These are phyloP conservation scores for Cylindrodendrum hubeiense DNA, from an alignment of 2,329 filamentous ascomycete genomes.

Conservation along the genomic window DNA sequence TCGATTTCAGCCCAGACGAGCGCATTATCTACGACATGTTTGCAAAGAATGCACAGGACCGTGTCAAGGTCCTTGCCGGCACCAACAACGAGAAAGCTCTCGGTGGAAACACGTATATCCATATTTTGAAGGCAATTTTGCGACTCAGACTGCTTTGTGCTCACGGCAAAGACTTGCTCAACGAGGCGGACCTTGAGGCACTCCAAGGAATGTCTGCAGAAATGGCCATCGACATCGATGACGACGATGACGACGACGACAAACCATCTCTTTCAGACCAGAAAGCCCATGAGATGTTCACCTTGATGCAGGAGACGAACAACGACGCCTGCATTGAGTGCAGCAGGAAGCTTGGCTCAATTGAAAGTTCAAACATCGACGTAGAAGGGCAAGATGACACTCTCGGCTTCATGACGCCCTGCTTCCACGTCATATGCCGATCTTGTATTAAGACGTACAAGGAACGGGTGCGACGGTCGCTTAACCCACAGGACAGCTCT, in stretches of 20 bases:
- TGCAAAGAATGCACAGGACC: slow-evolving; percentile 81
- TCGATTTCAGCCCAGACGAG: slow-evolving; percentile 84
- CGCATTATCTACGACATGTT: slow-evolving; percentile 86
- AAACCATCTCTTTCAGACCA: slow-evolving; percentile 71
- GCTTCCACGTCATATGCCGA: slow-evolving; percentile 87
- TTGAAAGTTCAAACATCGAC: slow-evolving; percentile 68
- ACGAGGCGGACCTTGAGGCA: slow-evolving; percentile 82
- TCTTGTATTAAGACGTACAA: slow-evolving; percentile 75
- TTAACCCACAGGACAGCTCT: slow-evolving; percentile 50
- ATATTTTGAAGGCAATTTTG: slow-evolving; percentile 91
- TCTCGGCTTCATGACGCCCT: slow-evolving; percentile 85
- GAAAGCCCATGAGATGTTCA: slow-evolving; percentile 88
- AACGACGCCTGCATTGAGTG: slow-evolving; percentile 81
- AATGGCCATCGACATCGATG: slow-evolving; percentile 90
- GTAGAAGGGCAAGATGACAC: slow-evolving; percentile 72
- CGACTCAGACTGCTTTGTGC: slow-evolving; percentile 91
- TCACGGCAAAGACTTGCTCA: slow-evolving; percentile 92
- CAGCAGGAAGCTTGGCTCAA: slow-evolving; percentile 70
- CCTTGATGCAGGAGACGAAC: slow-evolving; percentile 85
- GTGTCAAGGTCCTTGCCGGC: slow-evolving; percentile 80
- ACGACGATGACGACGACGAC: slow-evolving; percentile 76
- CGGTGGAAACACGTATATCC: slow-evolving; percentile 90
- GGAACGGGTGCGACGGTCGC: slow-evolving; percentile 59
- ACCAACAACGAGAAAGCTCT: slow-evolving; percentile 71
- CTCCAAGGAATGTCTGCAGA: slow-evolving; percentile 86